phyloP scores from a whole-genome alignment of 2,329 filamentous ascomycete genomes.

The Albifimbria verrucaria region DNA sequence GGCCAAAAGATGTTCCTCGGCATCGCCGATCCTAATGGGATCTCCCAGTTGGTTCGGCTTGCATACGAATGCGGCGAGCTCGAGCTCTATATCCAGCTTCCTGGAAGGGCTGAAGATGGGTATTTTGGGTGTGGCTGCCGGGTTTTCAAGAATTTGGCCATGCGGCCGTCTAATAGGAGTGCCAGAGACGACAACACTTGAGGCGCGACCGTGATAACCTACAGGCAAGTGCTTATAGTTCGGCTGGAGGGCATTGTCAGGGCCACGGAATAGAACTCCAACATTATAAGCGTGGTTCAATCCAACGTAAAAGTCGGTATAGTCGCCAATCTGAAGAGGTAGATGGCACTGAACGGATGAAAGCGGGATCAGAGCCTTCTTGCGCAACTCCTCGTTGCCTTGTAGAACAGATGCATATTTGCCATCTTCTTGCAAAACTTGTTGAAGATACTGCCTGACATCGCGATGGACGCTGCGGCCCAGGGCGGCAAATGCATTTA shows the following conservation, averaged over 20 bases:
- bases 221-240: slow-evolving; percentile 81
- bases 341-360: slow-evolving; percentile 61
- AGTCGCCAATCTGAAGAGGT: slow-evolving; percentile 76
- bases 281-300: slow-evolving; percentile 71
- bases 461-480: slow-evolving; percentile 67
- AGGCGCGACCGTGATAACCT: slow-evolving; percentile 76
- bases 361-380: slow-evolving; percentile 22
- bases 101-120: slow-evolving; percentile 57
- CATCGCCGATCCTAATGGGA: slow-evolving; percentile 62
- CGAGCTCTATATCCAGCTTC: slow-evolving; percentile 72
- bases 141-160: slow-evolving; percentile 61
- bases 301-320: slow-evolving; percentile 82
- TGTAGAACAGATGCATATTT: slow-evolving; percentile 28
- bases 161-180: slow-evolving; percentile 69
- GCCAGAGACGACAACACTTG: slow-evolving; percentile 70
- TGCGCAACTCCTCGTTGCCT: slow-evolving; percentile 29
- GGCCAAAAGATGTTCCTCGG: slow-evolving; percentile 71
- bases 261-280: slow-evolving; percentile 69
- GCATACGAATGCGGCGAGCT: slow-evolving; percentile 73
- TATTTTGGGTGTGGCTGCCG: slow-evolving; percentile 47
- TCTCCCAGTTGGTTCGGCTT: slow-evolving; percentile 63
- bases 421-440: slow-evolving; percentile 55
- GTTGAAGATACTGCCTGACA: slow-evolving; percentile 66
- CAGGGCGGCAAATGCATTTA: slow-evolving; percentile 41
- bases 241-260: slow-evolving; percentile 70